phyloP scores from a whole-genome alignment of 2,329 filamentous ascomycete species.

The Penicillium aurantiogriseum region DNA sequence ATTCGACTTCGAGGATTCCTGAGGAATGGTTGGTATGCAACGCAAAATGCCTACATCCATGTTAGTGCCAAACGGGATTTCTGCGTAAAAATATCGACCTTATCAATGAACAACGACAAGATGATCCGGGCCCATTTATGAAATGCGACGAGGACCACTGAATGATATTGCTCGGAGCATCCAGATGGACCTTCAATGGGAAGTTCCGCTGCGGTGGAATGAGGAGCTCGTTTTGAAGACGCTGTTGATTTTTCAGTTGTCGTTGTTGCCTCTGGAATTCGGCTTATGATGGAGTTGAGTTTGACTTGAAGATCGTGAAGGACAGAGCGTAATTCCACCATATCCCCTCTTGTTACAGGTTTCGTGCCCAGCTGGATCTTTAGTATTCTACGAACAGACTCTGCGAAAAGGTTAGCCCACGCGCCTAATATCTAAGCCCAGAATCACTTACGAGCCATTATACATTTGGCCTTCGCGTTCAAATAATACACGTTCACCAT shows the following conservation, averaged over 20 bases:
- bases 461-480: conserved; percentile 46
- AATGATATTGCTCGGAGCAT: conserved; percentile 45
- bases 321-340: conserved; percentile 45
- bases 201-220: conserved; percentile 29
- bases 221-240: conserved; percentile 18
- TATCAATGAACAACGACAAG: conserved; percentile 47
- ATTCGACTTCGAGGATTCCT: conserved; percentile 50
- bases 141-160: conserved; percentile 44
- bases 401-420: conserved; percentile 19
- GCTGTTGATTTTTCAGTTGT: conserved; percentile 19
- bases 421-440: background rate
- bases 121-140: conserved; percentile 49
- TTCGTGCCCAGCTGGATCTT: conserved; percentile 47
- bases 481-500: conserved; percentile 47
- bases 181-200: conserved; percentile 37
- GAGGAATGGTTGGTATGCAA: conserved; percentile 50
- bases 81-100: conserved; percentile 25
- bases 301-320: conserved; percentile 43
- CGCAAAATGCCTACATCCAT: conserved; percentile 43
- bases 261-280: conserved; percentile 39
- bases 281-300: conserved; percentile 42
- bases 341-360: conserved; percentile 43
- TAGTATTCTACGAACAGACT: conserved; percentile 44
- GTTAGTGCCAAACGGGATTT: background rate
- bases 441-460: conserved; percentile 43